Evolutionary conservation across 1,284 basidiomycete species (phyloP).

Genomic region (Moesziomyces aphidis): DNA sequence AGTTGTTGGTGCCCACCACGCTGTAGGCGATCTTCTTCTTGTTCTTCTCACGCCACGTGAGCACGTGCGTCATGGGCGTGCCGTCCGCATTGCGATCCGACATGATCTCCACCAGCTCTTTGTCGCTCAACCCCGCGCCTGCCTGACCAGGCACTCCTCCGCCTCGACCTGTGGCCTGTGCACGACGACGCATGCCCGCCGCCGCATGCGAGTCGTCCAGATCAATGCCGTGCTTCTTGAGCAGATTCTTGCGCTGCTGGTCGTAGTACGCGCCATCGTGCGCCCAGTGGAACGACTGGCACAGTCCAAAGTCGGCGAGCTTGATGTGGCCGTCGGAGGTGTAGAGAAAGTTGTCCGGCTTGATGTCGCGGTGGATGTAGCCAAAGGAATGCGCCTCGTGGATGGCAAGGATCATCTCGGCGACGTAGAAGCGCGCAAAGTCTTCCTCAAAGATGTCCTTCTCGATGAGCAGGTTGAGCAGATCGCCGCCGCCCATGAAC

Average conservation of each 20-base stretch:
- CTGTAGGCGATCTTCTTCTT: slow-evolving; percentile 89
- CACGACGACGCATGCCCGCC: slow-evolving; percentile 31
- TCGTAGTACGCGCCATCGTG: slow-evolving; percentile 78
- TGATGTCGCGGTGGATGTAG: slow-evolving; percentile 97
- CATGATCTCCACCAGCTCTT: slow-evolving; percentile 59
- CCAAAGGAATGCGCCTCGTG: slow-evolving; percentile 93
- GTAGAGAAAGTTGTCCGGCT: slow-evolving; percentile 95
- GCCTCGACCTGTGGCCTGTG: slow-evolving; percentile 25
- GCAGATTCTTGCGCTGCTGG: slow-evolving; percentile 85
- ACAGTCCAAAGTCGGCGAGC: slow-evolving; percentile 94
- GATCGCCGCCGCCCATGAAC: slow-evolving; percentile 95
- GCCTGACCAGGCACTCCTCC: slow-evolving; percentile 27
- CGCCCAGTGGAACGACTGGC: slow-evolving; percentile 65
- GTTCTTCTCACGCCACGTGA: slow-evolving; percentile 93
- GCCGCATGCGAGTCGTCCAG: slow-evolving; percentile 79
- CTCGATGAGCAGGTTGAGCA: slow-evolving; percentile 93
- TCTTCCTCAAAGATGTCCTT: slow-evolving; percentile 91
- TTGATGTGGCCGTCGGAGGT: slow-evolving; percentile 91
- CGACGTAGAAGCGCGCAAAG: slow-evolving; percentile 93
- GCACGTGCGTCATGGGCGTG: slow-evolving; percentile 62
- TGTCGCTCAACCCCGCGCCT: slow-evolving; percentile 43
- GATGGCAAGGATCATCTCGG: slow-evolving; percentile 97
- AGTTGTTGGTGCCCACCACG: slow-evolving; percentile 74
- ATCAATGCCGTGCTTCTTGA: slow-evolving; percentile 94
- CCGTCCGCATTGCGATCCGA: slow-evolving; percentile 62